Base-by-base conservation (phyloP, 805 yeast species). In the Saccharomycopsis selenospora region DNA sequence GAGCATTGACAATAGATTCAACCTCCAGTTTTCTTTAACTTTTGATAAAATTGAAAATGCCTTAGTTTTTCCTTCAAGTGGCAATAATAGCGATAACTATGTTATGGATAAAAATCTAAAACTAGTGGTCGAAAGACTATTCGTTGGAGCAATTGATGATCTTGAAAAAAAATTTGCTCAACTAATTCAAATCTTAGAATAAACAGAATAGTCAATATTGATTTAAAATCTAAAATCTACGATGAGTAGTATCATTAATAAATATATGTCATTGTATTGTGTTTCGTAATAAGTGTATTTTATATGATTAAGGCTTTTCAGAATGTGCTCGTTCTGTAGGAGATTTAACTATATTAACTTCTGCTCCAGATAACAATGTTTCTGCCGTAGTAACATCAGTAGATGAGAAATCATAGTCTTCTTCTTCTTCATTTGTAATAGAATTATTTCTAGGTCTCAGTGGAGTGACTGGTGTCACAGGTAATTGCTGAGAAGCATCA, bases 401-500 rank as follows among this genome's bases (percentile, higher is more conserved):
- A 26, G 46, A 27, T 14, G 33, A 27, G 33, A 45, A 46, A 33
- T 51, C 50, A 27, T 49, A 48, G 20, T 52, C 53, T 23, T 52
- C 55, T 25, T 52, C 55, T 5, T 40, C 55, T 18, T 33, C 43
- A 28, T 29, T 38, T 8, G 45, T 17, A 6, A 33, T 28, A 11
- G 41, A 28, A 11, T 30, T 36, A 24, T 25, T 28, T 14, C 36
- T 30, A 30, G 45, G 33, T 8, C 40, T 38, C 10, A 23, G 36
- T 38, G 22, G 49, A 18, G 18, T 36, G 11, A 23, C 42, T 38
- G 22, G 49, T 22, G 18, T 36, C 23, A 6, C 17, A 6, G 33
- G 44, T 7, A n/a, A 23, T 23, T 40, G 55, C 14, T 65, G 59
- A 2, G 84, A 76, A 7, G 76, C 80, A 13, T 82, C 79, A 61